Conservation (phyloP, 106 monocot species). For the Iris macrosiphon region DNA sequence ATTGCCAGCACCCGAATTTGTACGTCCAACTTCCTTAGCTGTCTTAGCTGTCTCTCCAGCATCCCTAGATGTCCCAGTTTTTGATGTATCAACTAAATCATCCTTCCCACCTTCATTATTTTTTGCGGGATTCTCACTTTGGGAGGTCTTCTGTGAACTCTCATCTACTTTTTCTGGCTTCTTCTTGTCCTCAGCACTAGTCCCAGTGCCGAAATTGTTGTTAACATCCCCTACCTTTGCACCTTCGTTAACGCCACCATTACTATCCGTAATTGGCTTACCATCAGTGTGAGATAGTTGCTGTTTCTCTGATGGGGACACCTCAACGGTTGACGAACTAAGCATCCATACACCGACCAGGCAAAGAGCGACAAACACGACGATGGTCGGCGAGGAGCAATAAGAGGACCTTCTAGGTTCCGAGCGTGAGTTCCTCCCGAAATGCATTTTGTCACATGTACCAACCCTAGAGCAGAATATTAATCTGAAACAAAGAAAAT, state of each 20-base stretch:
- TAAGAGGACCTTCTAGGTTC: constrained; percentile 57
- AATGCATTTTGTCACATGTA: constrained; percentile 55
- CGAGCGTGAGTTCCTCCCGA: constrained; percentile 43
- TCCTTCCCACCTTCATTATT: constrained; percentile 11
- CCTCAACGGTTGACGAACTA: constrained; percentile 59
- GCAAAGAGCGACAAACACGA: constrained; percentile 74
- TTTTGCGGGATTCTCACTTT: constrained; percentile 17
- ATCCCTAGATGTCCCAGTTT: constrained; percentile 29
- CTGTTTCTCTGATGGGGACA: constrained; percentile 29
- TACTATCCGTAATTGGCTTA: constrained; percentile 24
- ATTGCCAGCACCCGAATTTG: constrained; percentile 6
- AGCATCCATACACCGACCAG: constrained; percentile 90
- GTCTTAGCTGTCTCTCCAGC: no score
- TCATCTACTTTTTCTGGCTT: constrained; percentile 14
- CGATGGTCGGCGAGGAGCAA: constrained; percentile 56
- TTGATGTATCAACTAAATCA: constrained; percentile 15
- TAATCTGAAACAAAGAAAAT: no score
- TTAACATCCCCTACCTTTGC: constrained; percentile 7
- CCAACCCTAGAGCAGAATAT: not conserved
- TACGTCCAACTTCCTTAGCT: not conserved
- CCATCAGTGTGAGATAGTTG: constrained; percentile 15
- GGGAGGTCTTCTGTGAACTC: constrained; percentile 2
- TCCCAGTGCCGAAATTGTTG: not conserved
- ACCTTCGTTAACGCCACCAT: no score
- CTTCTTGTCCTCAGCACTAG: constrained; percentile 10